Evolutionary conservation across 192 early-diverging fungal species (phyloP), one percentile per base, ranked within the genome.

Genomic region (Spizellomyces punctatus): DNA sequence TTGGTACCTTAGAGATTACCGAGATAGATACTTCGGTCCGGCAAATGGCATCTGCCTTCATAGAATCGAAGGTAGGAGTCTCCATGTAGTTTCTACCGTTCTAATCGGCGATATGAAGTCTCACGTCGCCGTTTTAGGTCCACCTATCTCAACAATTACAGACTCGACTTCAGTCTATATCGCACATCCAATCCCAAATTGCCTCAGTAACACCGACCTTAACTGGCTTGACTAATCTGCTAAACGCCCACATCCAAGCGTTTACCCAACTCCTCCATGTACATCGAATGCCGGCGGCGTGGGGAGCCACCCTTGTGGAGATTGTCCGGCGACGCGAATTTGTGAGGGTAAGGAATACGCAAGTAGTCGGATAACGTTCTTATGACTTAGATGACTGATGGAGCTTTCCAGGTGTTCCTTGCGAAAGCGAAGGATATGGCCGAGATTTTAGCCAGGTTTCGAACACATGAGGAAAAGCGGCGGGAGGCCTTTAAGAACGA

Each of bases 261-360:
- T 80, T 85, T 52, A 46, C 59, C 17, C 84, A 85, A 58, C 64
- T 85, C 8, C 59, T 83, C 19, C 81, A 83, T 73, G 78, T 85
- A 2, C 81, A 85, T 72, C 74, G 84, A 21, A 85, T 85, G 79
- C 76, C 79, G 10, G 74, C 81, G 7, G 84, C 84, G 4, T 85
- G 79, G 79, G 84, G 79, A 21, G 84, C 81, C 16, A 57, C 76
- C 4, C 47, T 82, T 41, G 76, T 81, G 5, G 84, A 85, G 60
- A 75, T 85, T 69, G 84, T 83, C 6, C 77, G 84, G 61, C 58
- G 84, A 21, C 63, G 73, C 44, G 83, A 85, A 58, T 85, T 73
- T 84, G 69, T 67, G 19, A 46, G 70, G 43, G 72, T 72, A 63
- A 46, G 49, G 22, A 10, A 5, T 14, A 64, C n/a, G 48, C 6